Evolutionary conservation across 352 stramenopile species (phyloP).

Genomic region (Phytophthora tentaculata): DNA sequence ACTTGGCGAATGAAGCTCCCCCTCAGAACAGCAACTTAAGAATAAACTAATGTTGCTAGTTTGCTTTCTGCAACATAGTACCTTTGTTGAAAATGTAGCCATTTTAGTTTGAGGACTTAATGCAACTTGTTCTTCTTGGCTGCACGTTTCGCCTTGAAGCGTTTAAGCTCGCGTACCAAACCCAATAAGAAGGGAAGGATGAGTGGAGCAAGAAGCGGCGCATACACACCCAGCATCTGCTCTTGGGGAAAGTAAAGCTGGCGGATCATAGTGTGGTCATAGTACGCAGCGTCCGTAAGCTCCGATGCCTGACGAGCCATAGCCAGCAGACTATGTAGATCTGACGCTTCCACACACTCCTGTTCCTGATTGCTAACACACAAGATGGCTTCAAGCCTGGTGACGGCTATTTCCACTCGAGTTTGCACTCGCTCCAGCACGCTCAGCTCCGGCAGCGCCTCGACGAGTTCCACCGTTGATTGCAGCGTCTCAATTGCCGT

Average conservation of each 20-base stretch:
- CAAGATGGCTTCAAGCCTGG: conserved; percentile 60
- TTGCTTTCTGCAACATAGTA: neutral
- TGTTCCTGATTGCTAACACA: conserved; percentile 26
- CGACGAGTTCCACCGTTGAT: conserved; percentile 76
- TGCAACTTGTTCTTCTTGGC: conserved; percentile 34
- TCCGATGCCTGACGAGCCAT: conserved; percentile 56
- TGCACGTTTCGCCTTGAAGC: conserved; percentile 49
- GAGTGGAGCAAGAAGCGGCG: conserved; percentile 65
- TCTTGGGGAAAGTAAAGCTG: conserved; percentile 79
- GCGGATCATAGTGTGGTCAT: conserved; percentile 76
- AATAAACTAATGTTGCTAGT: neutral
- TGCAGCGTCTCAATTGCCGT: conserved; percentile 70
- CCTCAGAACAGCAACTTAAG: conserved; percentile 6
- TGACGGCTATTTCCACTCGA: conserved; percentile 57
- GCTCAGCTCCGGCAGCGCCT: conserved; percentile 73
- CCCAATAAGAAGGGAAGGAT: conserved; percentile 66
- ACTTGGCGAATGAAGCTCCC: conserved; percentile 12
- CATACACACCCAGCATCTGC: conserved; percentile 72
- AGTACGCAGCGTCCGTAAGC: conserved; percentile 62
- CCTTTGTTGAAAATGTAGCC: conserved; percentile 4
- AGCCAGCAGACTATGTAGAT: conserved; percentile 37
- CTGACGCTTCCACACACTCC: conserved; percentile 26
- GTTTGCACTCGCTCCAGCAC: conserved; percentile 69
- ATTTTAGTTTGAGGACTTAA: no score
- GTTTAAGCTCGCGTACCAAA: conserved; percentile 57